Evolutionary conservation across 306 rosid species (phyloP), one percentile per base, ranked within the genome.

Genomic region (Datisca glomerata): DNA sequence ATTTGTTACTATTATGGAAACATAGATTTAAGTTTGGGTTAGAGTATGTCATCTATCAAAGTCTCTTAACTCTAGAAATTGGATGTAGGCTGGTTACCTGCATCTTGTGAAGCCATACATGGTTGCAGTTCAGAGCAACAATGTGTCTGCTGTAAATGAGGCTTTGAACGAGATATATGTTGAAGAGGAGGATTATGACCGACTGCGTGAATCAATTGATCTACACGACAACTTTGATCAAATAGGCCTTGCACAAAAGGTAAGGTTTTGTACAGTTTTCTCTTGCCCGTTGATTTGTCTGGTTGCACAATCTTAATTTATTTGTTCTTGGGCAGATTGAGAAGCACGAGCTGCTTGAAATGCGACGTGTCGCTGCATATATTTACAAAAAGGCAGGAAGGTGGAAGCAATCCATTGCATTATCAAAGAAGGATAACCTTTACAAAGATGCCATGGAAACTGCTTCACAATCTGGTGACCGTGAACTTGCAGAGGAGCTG

Each of bases 391-490:
- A 84, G 71, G 98, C 95, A 7, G 91, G 93, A 38, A 75, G 98
- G 60, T 89, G 98, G 98, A 89, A 84, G 86, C 98, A 89, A 66
- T 89, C 98, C 51, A 89, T 89, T 75, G 92, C 81, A 46, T 63
- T 89, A 74, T 89, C 98, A 29, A 89, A 89, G 93, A 84, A 89
- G 68, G 98, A 89, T 61, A 89, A 80, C 55, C 93, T 89, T 56
- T 84, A 89, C 98, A 89, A 80, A 69, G 98, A 89, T 69, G 91
- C 93, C 60, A 89, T 89, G 98, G 98, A 89, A 79, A 89, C 98
- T 3, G 94, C 96, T 23, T 89, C 98, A 1, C 98, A 89, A 55
- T 89, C 98, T 33, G 96, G 98, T 51, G 98, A 84, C 43, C 98
- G 96, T 8, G 94, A 84, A 78, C 92, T 89, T 54, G 96, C 98